These are phyloP conservation scores for Mayamaea pseudoterrestris DNA, from an alignment of 108 stramenopile species.

Conservation along the genomic window DNA sequence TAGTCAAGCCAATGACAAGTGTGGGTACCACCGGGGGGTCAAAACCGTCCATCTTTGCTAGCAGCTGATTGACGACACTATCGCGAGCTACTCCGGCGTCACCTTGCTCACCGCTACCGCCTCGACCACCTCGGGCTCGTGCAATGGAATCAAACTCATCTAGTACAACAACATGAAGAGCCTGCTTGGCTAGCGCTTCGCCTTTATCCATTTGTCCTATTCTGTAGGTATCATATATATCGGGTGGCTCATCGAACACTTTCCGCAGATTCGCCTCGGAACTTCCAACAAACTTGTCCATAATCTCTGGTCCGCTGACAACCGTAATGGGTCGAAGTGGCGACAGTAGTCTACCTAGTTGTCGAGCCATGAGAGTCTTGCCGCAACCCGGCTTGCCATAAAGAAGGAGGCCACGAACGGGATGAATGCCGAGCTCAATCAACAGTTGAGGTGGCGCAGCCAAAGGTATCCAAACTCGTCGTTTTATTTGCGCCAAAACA, in stretches of 20 bases:
- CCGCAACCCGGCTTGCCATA: slow-evolving; percentile 74
- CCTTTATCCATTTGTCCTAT: slow-evolving; percentile 42
- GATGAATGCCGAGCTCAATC: slow-evolving; percentile 62
- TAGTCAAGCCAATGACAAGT: slow-evolving; percentile 88
- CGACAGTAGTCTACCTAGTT: slow-evolving; percentile 57
- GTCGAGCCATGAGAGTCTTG: slow-evolving; percentile 61
- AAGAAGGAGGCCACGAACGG: slow-evolving; percentile 64
- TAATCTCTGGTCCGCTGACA: slow-evolving; percentile 73
- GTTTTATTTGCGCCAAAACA: slow-evolving; percentile 55
- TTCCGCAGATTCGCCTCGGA: slow-evolving; percentile 71
- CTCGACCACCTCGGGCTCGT: slow-evolving; percentile 34
- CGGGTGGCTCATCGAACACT: slow-evolving; percentile 76
- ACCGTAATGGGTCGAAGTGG: slow-evolving; percentile 75
- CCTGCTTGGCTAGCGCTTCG: slow-evolving; percentile 26
- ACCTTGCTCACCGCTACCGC: slow-evolving; percentile 60
- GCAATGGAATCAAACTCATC: slow-evolving; percentile 95
- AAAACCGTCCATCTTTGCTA: slow-evolving; percentile 93
- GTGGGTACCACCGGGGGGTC: slow-evolving; percentile 76
- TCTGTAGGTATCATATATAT: slow-evolving; percentile 50
- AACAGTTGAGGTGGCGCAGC: slow-evolving; percentile 70
- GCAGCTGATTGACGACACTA: slow-evolving; percentile 84
- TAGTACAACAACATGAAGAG: slow-evolving; percentile 49
- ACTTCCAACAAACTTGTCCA: slow-evolving; percentile 82
- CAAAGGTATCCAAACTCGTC: slow-evolving; percentile 78
- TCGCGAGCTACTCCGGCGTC: slow-evolving; percentile 91